Percentiles rank a stretch among this genome's conserved stretches.
phyloP scores from a whole-genome alignment of 805 yeast species.

The Ogataea kodamae region DNA sequence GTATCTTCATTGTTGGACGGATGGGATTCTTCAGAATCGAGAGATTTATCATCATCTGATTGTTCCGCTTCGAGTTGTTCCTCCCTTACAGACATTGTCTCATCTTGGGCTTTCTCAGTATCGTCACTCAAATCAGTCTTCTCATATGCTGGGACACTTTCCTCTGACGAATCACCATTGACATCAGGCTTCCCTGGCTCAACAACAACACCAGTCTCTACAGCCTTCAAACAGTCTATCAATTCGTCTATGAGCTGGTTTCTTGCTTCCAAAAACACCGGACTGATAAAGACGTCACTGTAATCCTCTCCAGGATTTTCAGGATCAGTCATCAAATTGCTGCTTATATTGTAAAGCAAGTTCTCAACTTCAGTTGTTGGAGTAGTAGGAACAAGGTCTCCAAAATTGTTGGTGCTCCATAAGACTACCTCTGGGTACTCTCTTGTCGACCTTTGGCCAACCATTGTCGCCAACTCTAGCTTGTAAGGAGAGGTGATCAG shows the following conservation, averaged over 20 bases:
- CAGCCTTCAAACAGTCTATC: slow-evolving; percentile 3
- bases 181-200: no score
- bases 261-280: slow-evolving; percentile 17
- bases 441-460: slow-evolving; percentile 11
- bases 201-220: background rate
- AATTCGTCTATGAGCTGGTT: slow-evolving; percentile 15
- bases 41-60: background rate
- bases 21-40: background rate
- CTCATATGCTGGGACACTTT: no score
- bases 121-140: background rate
- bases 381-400: slow-evolving; percentile 17
- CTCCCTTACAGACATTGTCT: background rate
- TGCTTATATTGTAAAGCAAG: slow-evolving; percentile 19
- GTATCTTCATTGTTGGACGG: background rate
- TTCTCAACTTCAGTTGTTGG: slow-evolving; percentile 25
- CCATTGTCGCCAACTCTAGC: slow-evolving; percentile 8
- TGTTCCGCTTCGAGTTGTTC: slow-evolving; percentile 1
- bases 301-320: slow-evolving; percentile 23
- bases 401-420: slow-evolving; percentile 18
- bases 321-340: slow-evolving; percentile 13
- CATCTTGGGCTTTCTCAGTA: background rate
- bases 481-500: slow-evolving; percentile 10
- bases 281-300: slow-evolving; percentile 27
- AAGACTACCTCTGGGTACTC: slow-evolving; percentile 20
- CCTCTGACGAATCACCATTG: background rate